Base-by-base conservation (phyloP, 257 asterid genomes). In the Scutellaria galericulata region DNA sequence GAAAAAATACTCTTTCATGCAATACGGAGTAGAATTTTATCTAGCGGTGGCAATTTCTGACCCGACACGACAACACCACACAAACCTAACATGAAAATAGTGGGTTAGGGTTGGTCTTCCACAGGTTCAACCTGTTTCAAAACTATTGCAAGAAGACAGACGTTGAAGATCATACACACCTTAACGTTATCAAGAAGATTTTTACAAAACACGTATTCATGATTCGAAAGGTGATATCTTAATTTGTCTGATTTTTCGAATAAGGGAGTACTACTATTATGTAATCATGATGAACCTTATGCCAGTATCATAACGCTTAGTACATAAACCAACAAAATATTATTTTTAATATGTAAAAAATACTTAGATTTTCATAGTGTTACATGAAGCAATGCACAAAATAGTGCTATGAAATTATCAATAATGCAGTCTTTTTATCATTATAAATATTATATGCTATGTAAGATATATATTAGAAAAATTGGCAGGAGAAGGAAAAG, bases 341-440 rank as follows among this genome's bases (percentile, higher is more conserved):
- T 2, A 24, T 48, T 8, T 48, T 56, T 15, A 12, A 31, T 27
- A 66, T 66, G 59, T 9, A 3, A 20, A 31, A 7, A 6, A 0
- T 14, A 13, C 27, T 9, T 66, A 42, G 31, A 31, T 13, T 46
- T 40, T 12, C 11, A 14, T 47, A 48, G 13, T 13, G 42, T 48
- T 7, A 66, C 55, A 11, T 65, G 39, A 65, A 65, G 3, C n/a
- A 1, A 9, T 47, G 57, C 56, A 47, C 50, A 45, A 44, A 24
- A 9, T 47, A 66, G 46, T 46, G 46, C 7, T 20, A 24, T 18
- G 47, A 48, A 66, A 7, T 66, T 66, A 8, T 58, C 58, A 54
- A 1, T 22, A 44, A 22, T 12, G 35, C 66, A 24, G 12, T 35
- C 35, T 31, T 27, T 5, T 5, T 9, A 57, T 24, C 61, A 22